A percentile compares a stretch with the other conserved stretches of the same genome.
These are phyloP conservation scores for Lentinula aciculospora DNA, from an alignment of 768 basidiomycete species.

Conservation along the genomic window DNA sequence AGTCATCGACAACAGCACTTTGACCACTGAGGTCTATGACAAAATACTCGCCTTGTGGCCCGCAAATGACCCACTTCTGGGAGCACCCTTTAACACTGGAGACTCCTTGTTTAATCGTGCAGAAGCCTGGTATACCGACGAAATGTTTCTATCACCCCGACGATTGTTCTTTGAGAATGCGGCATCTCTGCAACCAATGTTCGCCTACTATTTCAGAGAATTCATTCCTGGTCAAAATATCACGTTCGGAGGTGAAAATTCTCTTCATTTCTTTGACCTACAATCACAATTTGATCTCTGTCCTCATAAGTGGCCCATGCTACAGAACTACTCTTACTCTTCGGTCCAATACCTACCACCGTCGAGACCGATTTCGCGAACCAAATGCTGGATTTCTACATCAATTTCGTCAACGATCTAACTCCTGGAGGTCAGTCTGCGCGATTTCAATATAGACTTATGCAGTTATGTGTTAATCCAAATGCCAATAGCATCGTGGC, in stretches of 20 bases:
- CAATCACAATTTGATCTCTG: too few species aligned
- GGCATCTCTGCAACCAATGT: slow-evolving; percentile 40
- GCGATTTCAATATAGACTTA: background rate
- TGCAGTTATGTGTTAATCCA: background rate
- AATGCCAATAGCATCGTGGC: slow-evolving; percentile 41
- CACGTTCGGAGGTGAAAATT: slow-evolving; percentile 41
- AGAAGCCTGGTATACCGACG: slow-evolving; percentile 52
- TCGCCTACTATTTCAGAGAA: slow-evolving; percentile 50
- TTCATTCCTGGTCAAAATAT: slow-evolving; percentile 51
- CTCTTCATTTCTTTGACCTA: too few species aligned
- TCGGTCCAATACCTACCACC: slow-evolving; percentile 39
- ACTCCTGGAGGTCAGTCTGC: slow-evolving; percentile 43
- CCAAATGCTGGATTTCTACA: slow-evolving; percentile 44
- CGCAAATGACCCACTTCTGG: slow-evolving; percentile 39
- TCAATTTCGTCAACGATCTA: slow-evolving; percentile 52
- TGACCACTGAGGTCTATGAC: slow-evolving; percentile 35
- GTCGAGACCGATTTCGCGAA: slow-evolving; percentile 41
- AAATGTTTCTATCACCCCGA: slow-evolving; percentile 48
- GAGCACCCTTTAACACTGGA: slow-evolving; percentile 52
- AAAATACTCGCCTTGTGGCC: slow-evolving; percentile 37
- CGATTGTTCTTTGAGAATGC: slow-evolving; percentile 46
- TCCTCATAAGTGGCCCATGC: slow-evolving; percentile 37
- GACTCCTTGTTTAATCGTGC: slow-evolving; percentile 55
- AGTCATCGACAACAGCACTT: slow-evolving; percentile 46
- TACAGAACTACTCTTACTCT: slow-evolving; percentile 42